A percentile compares a stretch with the other conserved stretches of the same genome.
phyloP scores from a whole-genome alignment of 73 alveolate genomes.

The Paramecium biaurelia region DNA sequence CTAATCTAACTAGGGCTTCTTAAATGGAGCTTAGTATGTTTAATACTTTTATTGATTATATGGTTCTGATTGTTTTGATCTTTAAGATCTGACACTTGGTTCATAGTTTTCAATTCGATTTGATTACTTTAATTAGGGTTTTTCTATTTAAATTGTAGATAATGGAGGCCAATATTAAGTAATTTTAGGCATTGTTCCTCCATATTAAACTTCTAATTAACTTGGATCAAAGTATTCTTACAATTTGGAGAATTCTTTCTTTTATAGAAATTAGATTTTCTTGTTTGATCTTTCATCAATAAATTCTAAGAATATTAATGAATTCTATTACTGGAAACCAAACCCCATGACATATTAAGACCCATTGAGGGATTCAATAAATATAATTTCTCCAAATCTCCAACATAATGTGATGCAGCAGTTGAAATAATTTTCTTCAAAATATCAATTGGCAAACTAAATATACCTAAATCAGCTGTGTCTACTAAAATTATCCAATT shows the following conservation, averaged over 20 bases:
- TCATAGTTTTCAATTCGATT: background rate
- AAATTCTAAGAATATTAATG: background rate
- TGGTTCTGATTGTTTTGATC: background rate
- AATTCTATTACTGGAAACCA: conserved; percentile 6
- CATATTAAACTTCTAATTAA: background rate
- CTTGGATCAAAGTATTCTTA: background rate
- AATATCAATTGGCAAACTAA: background rate
- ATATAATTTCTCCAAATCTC: conserved; percentile 13
- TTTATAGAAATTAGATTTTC: background rate
- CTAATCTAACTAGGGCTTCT: background rate
- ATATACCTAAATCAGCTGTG: background rate
- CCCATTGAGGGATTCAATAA: background rate
- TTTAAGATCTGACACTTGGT: background rate
- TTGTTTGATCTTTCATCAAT: conserved; percentile 29
- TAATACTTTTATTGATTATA: background rate
- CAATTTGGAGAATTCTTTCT: background rate
- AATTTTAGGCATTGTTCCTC: conserved; percentile 13
- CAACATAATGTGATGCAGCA: conserved; percentile 42
- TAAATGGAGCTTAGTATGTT: conserved; percentile 25
- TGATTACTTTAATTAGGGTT: background rate
- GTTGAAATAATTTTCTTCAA: background rate
- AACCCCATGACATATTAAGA: conserved; percentile 15
- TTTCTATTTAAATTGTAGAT: background rate
- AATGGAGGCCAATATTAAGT: conserved; percentile 29
- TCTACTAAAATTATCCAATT: conserved; percentile 1